phyloP scores from a whole-genome alignment of 257 asterid genomes.

The Solanum bulbocastanum region DNA sequence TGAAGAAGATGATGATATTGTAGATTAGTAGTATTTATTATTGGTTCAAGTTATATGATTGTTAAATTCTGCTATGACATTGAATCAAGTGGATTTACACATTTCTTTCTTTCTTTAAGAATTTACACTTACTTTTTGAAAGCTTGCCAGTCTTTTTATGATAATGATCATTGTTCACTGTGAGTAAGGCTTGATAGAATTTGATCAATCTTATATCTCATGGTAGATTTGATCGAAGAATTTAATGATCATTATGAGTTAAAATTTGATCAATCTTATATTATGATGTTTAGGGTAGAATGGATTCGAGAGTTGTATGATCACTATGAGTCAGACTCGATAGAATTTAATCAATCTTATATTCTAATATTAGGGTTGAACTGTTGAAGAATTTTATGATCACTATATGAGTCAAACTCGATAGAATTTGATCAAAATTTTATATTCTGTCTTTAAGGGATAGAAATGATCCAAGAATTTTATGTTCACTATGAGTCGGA shows the following conservation, averaged over 20 bases:
- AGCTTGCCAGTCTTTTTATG: neutral
- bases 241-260: neutral
- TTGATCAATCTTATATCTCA: neutral
- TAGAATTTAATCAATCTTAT: neutral
- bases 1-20: neutral
- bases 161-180: neutral
- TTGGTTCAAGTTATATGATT: neutral
- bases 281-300: neutral
- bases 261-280: neutral
- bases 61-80: neutral
- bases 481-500: neutral
- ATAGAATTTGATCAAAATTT: too few relatives aligned
- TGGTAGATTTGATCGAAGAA: neutral
- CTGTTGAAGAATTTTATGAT: too few relatives aligned
- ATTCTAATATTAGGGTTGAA: too few relatives aligned
- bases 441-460: too few relatives aligned
- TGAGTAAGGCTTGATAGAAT: neutral
- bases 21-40: neutral
- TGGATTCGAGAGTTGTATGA: neutral
- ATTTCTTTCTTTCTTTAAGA: neutral
- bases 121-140: neutral
- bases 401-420: neutral
- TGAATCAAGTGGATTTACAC: neutral
- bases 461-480: neutral
- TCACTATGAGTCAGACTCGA: too few relatives aligned